Evolutionary conservation across 139 green algal species (phyloP).

Genomic region (Chlamydomonas incerta): DNA sequence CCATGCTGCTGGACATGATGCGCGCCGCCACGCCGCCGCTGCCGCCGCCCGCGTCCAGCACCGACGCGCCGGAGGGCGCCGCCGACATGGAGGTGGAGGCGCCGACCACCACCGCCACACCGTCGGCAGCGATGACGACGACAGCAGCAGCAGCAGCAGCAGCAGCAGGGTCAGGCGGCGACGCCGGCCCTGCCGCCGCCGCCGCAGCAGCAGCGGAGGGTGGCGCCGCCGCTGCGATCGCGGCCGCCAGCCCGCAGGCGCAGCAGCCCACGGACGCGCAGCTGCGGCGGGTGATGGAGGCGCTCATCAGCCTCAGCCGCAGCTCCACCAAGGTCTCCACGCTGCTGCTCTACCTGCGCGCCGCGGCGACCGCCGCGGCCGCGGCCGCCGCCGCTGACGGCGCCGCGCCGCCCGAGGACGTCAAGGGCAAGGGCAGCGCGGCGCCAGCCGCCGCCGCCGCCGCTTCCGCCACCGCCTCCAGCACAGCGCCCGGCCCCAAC

Average conservation of each 20-base stretch:
- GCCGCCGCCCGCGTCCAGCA: neutral
- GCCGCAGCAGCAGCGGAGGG: neutral
- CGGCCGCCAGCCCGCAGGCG: neutral
- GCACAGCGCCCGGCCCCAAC: neutral
- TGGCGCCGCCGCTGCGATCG: neutral
- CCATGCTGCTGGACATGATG: constrained; percentile 70
- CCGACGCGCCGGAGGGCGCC: neutral
- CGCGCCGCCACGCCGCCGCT: constrained; percentile 12
- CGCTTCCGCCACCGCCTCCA: neutral
- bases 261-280: constrained; percentile 7
- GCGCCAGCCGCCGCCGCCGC: neutral
- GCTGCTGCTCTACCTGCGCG: constrained; percentile 19
- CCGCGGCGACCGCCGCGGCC: neutral
- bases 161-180: neutral
- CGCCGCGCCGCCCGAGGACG: constrained; percentile 9
- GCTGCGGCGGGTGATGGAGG: constrained; percentile 9
- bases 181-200: neutral
- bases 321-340: constrained; percentile 23
- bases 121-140: neutral
- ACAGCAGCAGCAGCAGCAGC: neutral
- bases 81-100: constrained; percentile 54
- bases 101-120: neutral
- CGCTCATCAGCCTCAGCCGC: constrained; percentile 27
- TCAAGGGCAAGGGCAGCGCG: constrained; percentile 30
- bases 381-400: neutral